phyloP scores from a whole-genome alignment of 768 basidiomycete genomes.

The Termitomyces eurrhizus region DNA sequence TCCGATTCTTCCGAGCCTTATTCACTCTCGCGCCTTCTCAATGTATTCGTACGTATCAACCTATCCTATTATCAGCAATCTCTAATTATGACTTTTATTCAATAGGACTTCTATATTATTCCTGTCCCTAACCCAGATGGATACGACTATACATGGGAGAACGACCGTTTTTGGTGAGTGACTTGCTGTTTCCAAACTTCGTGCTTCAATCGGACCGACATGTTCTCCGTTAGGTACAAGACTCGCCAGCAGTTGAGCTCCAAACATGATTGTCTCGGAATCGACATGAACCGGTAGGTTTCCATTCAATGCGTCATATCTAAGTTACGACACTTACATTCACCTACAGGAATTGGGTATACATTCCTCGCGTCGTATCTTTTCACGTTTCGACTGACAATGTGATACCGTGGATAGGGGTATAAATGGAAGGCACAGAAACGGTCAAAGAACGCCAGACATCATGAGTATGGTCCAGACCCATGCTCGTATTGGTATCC shows the following conservation, averaged over 20 bases:
- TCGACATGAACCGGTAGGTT: slow-evolving; percentile 73
- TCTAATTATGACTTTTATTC: background rate
- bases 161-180: slow-evolving; percentile 59
- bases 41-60: slow-evolving; percentile 42
- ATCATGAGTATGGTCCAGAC: slow-evolving; percentile 30
- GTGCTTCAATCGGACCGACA: background rate
- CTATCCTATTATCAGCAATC: background rate
- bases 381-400: background rate
- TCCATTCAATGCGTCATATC: background rate
- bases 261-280: slow-evolving; percentile 52
- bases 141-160: slow-evolving; percentile 70
- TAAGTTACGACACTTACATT: background rate
- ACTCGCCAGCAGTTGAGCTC: slow-evolving; percentile 56
- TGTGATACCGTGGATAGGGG: slow-evolving; percentile 39
- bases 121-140: slow-evolving; percentile 70
- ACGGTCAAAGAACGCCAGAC: slow-evolving; percentile 6
- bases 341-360: slow-evolving; percentile 57
- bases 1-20: slow-evolving; percentile 41
- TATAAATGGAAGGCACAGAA: slow-evolving; percentile 58
- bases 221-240: slow-evolving; percentile 51
- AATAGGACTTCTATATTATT: slow-evolving; percentile 62
- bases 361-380: slow-evolving; percentile 5
- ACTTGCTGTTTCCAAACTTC: background rate
- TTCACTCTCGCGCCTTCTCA: slow-evolving; percentile 47
- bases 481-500: slow-evolving; percentile 78